phyloP scores from a whole-genome alignment of 2,329 filamentous ascomycete genomes.

The Diaporthe sp. region DNA sequence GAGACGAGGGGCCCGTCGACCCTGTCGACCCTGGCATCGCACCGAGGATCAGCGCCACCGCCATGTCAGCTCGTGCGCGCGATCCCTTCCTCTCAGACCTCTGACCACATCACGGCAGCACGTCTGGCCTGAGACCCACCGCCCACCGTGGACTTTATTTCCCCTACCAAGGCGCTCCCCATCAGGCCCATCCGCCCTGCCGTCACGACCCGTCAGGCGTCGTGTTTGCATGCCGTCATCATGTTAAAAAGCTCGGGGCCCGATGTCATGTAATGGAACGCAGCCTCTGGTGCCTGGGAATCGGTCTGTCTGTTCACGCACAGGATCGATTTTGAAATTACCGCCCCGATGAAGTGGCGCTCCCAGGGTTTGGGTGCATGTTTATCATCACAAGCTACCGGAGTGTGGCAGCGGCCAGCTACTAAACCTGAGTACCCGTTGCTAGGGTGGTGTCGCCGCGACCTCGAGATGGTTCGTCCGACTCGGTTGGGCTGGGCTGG shows the following conservation, averaged over 20 bases:
- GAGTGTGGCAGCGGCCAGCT: not conserved
- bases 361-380: not conserved
- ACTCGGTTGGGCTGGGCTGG: not conserved
- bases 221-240: constrained; percentile 26
- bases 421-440: not conserved
- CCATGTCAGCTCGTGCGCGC: constrained; percentile 21
- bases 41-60: constrained; percentile 23
- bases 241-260: not conserved
- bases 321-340: not conserved
- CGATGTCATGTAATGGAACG: constrained; percentile 22
- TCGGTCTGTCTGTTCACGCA: not conserved
- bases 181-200: constrained; percentile 19
- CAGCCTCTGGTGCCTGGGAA: not conserved
- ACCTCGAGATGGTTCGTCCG: constrained; percentile 15
- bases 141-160: constrained; percentile 2
- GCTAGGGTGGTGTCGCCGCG: constrained; percentile 10
- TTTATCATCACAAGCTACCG: constrained; percentile 5
- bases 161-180: constrained; percentile 3
- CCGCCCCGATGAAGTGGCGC: not conserved
- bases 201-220: constrained; percentile 13
- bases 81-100: constrained; percentile 16
- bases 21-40: not conserved
- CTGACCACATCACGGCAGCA: constrained; percentile 10
- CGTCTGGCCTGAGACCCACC: not conserved
- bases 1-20: not conserved